Evolutionary conservation across 495 filamentous ascomycete species (phyloP).

Genomic region (Penicillium psychrofluorescens): DNA sequence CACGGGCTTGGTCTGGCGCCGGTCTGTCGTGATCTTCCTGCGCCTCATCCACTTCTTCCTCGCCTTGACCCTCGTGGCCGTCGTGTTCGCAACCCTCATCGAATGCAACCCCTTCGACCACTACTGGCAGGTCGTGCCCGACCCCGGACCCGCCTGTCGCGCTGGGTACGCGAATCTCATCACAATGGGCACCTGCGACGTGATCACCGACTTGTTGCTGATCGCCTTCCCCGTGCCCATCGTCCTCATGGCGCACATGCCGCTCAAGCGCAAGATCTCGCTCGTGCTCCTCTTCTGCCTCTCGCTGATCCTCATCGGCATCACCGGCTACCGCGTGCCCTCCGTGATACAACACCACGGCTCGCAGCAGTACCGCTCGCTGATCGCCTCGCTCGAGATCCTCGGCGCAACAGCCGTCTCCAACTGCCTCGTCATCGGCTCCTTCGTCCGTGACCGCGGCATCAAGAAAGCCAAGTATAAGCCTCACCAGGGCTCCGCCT

Average conservation of each 20-base stretch:
- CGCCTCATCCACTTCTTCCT: slow-evolving; percentile 68
- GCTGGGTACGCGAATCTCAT: slow-evolving; percentile 77
- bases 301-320: slow-evolving; percentile 67
- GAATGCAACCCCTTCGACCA: slow-evolving; percentile 81
- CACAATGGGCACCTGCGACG: slow-evolving; percentile 79
- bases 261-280: slow-evolving; percentile 53
- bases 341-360: slow-evolving; percentile 56
- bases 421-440: slow-evolving; percentile 72
- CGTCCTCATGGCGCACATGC: slow-evolving; percentile 67
- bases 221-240: slow-evolving; percentile 85
- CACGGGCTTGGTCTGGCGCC: slow-evolving; percentile 58
- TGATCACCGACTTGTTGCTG: slow-evolving; percentile 81
- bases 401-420: slow-evolving; percentile 70
- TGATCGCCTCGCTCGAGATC: slow-evolving; percentile 71
- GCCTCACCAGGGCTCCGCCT: slow-evolving; percentile 42
- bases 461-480: slow-evolving; percentile 73
- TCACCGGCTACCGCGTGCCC: slow-evolving; percentile 71
- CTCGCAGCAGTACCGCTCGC: slow-evolving; percentile 66
- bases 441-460: slow-evolving; percentile 72
- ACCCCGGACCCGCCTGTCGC: slow-evolving; percentile 79
- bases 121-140: slow-evolving; percentile 89
- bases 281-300: slow-evolving; percentile 73
- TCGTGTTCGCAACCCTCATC: slow-evolving; percentile 70
- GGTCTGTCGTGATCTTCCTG: slow-evolving; percentile 59
- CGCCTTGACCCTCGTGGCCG: slow-evolving; percentile 64